Conservation (phyloP, 106 monocot genomes). For the Dioscorea dumetorum region DNA sequence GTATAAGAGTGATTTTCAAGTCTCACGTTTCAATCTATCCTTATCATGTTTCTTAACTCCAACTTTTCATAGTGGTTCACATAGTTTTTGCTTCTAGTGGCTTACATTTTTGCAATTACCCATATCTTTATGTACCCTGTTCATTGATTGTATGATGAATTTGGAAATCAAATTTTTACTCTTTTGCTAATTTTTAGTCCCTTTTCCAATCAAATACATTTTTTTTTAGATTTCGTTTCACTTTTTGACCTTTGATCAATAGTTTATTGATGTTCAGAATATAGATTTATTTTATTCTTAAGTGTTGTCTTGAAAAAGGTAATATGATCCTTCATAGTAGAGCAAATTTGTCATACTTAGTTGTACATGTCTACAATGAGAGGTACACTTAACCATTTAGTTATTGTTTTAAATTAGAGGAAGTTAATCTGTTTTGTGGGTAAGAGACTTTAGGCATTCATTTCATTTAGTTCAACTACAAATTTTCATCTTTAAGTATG, state of each 20-base stretch:
- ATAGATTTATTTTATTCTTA: too few relatives aligned
- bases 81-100: not conserved
- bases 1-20: constrained; percentile 17
- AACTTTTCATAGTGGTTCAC: not conserved
- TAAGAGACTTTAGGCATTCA: not conserved
- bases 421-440: not conserved
- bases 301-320: not conserved
- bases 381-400: not conserved
- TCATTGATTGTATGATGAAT: too few relatives aligned
- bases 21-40: not conserved
- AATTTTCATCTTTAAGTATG: too few relatives aligned
- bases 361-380: not conserved
- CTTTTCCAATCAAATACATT: too few relatives aligned
- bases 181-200: too few relatives aligned
- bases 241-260: too few relatives aligned
- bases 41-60: not conserved
- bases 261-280: too few relatives aligned
- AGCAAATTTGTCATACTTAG: not conserved
- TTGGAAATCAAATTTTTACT: too few relatives aligned
- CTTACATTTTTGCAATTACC: not conserved
- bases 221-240: too few relatives aligned
- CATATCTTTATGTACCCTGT: not conserved
- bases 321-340: not conserved
- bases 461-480: too few relatives aligned
- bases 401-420: not conserved